Base-by-base conservation (phyloP, 2,329 filamentous ascomycete species). In the Cordyceps fumosorosea region DNA sequence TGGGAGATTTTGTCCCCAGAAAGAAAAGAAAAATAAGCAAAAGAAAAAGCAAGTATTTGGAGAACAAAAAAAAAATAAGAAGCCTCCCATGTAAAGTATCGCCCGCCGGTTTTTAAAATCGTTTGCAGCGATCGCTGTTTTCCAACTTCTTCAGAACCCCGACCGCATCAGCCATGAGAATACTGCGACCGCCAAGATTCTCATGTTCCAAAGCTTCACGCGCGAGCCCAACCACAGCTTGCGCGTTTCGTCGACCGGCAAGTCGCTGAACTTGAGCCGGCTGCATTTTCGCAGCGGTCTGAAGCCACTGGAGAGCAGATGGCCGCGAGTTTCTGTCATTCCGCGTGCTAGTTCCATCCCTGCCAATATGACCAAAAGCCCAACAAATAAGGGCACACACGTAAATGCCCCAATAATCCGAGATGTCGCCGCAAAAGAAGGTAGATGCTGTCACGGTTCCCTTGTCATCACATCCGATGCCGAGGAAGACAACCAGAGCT, bases 361-460 rank as follows among this genome's bases (percentile, higher is more conserved):
- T 45, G 44, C 66, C 66, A 10, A 64, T 63, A 62, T 81, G 74
- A 2, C 78, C 77, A 65, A 80, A 82, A 1, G 83, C 82, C 84
- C 84, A 87, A 73, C 81, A 84, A 65, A 86, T 81, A 56, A 87
- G 75, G 8, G 81, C 75, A 64, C 82, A 84, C 8, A 82, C 79
- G 67, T 86, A 85, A 55, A 85, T 67, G 37, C 74, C 78, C 82
- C 82, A 84, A 67, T 81, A 83, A 64, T 82, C 77, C 2, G 78
- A 79, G 48, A 84, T 73, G 58, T 79, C 76, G 20, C 65, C 68
- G 62, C 72, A 70, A 14, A 64, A 53, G 18, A 66, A 65, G 26
- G 62, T 65, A 32, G 67, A 62, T 59, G 51, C 66, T 12, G 29
- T 61, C 56, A 3, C 29, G 7, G 5, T 50, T 2, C 52, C 40